Evolutionary conservation across 1,139 yeast species (phyloP), one percentile per base, ranked within the genome.

Genomic region (Hansenula lynferdii): DNA sequence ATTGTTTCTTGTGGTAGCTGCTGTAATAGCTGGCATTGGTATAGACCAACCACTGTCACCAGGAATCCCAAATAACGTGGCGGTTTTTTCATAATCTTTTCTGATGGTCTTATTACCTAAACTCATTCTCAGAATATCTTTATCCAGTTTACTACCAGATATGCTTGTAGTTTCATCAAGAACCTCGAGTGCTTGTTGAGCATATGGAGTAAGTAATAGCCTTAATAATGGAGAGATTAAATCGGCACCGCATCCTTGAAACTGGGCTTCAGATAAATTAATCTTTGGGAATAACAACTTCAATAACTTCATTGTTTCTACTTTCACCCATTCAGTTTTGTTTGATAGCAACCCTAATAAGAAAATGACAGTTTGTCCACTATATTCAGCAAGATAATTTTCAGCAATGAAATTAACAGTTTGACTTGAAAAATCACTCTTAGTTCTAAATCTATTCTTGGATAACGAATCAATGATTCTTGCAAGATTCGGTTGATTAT

Each of bases 1-100:
- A 56, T 94, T 92, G 56, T 85, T 86, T 47, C 97, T 69, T 0
- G 97, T 86, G 11, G 84, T 76, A 0, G 95, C 83, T 0, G 97
- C 87, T 0, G 95, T 82, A 26, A 85, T 78, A 0, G 90, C 85
- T 0, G 97, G 96, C 92, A 85, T 84, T 2, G 97, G 95, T 35
- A 94, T 80, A 0, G 97, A 82, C 99, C 99, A 94, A 1, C 99
- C 99, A 56, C 82, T 80, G n/a, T 86, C 96, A 43, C 89, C 96
- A 0, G 98, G 98, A 18, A 90, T 81, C 14, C 98, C 98, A 67
- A 89, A 94, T 40, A 92, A 66, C 0, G 97, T 87, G 0, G 95
- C 92, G 2, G 95, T 82, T 49, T 77, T 80, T 49, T 85, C 96
- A 53, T 83, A 85, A 50, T 86, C 95, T 47, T 84, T 85, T 51